Base-by-base conservation (phyloP, 2,329 filamentous ascomycete genomes). In the Fusarium tricinctum region DNA sequence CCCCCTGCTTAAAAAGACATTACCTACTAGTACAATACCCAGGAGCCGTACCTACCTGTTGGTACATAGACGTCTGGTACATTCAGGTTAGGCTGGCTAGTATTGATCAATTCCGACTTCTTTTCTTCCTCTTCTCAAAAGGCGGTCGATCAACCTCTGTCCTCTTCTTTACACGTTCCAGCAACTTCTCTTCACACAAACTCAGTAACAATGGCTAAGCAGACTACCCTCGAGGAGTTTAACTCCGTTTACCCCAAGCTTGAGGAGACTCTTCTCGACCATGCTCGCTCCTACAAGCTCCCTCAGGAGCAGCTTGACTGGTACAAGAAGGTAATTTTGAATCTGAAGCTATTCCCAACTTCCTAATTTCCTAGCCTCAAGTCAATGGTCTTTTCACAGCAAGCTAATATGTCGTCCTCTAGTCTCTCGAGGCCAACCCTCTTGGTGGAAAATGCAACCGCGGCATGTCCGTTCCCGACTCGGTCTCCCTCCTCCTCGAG, bases 391-490 rank as follows among this genome's bases (percentile, higher is more conserved):
- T n/a, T 38, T 28, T 23, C 40, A 28, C 10, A 32, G 17, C 6
- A 23, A 20, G 39, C 55, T 40, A 19, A 45, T 28, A 38, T 33
- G 30, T 5, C 22, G 17, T 17, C 33, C 38, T 30, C 32, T 46
- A 97, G 87, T 66, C 87, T 28, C 67, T 98, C 75, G 88, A 94
- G 78, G 86, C 89, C 83, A 99, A 99, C 83, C 89, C 93, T 8
- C 84, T 96, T 54, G 96, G 96, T 73, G 96, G 96, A 78, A 99
- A 99, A 86, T 97, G 94, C 85, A 99, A 99, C 84, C 93, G 96
- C 77, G 96, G 96, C 83, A 97, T 99, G 89, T 98, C 94, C 47
- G 95, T 98, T 63, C 91, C 96, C 72, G 96, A 99, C 83, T 96
- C 94, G 46, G 90, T 91, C 70, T 91, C 93, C 70, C 85, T 96